Conservation (phyloP, 306 rosid genomes). For the Fragaria vesca region DNA sequence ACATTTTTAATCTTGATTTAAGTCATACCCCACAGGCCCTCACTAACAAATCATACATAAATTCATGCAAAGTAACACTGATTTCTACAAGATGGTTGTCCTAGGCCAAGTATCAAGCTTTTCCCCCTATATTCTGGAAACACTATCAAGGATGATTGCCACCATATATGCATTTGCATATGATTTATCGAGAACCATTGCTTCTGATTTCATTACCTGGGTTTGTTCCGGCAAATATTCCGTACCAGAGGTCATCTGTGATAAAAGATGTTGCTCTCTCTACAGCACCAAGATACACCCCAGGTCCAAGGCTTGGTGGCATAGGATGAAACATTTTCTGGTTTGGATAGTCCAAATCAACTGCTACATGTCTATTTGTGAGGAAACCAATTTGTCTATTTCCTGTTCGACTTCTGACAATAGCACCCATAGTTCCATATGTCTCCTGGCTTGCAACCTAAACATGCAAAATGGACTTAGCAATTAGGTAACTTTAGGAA, state of each 20-base stretch:
- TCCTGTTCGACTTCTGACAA: slow-evolving; percentile 93
- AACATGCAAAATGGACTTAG: slow-evolving; percentile 33
- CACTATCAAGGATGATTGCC: background rate
- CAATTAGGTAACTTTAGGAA: slow-evolving; percentile 12
- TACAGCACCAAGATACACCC: slow-evolving; percentile 97
- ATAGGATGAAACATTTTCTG: slow-evolving; percentile 99
- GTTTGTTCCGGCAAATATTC: slow-evolving; percentile 96
- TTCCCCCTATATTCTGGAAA: background rate
- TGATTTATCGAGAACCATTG: slow-evolving; percentile 20
- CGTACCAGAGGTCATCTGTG: slow-evolving; percentile 97
- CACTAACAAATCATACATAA: background rate
- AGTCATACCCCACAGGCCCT: background rate
- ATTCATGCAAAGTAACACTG: background rate
- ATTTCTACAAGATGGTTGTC: background rate
- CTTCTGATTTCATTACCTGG: slow-evolving; percentile 64
- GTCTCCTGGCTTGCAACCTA: slow-evolving; percentile 99
- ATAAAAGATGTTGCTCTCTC: slow-evolving; percentile 99
- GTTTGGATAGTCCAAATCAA: slow-evolving; percentile 94
- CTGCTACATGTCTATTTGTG: slow-evolving; percentile 98
- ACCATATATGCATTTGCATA: background rate
- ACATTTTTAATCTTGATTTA: background rate
- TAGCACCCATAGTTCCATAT: slow-evolving; percentile 95
- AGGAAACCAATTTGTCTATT: slow-evolving; percentile 88
- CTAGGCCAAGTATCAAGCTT: background rate
- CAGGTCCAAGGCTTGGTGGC: slow-evolving; percentile 99